These are phyloP conservation scores for Chaetomium strumarium DNA, from an alignment of 2,329 filamentous ascomycete species.

Conservation along the genomic window DNA sequence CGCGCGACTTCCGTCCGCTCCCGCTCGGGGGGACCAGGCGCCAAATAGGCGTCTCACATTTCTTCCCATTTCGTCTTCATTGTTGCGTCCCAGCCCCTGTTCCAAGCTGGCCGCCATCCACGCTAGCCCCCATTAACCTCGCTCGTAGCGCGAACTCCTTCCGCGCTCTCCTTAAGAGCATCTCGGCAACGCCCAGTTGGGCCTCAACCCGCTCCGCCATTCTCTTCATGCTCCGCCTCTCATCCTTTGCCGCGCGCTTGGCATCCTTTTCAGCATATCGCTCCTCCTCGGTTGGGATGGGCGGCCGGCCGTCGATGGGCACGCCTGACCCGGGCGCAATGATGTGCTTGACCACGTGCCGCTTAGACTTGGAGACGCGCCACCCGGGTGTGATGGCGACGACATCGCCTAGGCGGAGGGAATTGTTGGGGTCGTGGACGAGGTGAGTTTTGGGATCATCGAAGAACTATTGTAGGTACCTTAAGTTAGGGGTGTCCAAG, in stretches of 20 bases:
- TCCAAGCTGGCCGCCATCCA: not conserved
- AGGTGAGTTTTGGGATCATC: conserved; percentile 59
- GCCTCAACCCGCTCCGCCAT: conserved; percentile 10
- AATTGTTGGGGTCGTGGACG: conserved; percentile 72
- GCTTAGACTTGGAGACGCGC: conserved; percentile 60
- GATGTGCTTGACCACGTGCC: conserved; percentile 69
- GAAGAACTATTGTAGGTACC: conserved; percentile 48
- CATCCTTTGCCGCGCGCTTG: conserved; percentile 52
- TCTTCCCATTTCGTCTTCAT: not conserved
- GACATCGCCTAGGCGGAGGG: conserved; percentile 67
- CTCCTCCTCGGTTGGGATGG: conserved; percentile 60
- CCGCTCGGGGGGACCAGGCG: not conserved
- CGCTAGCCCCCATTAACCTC: conserved; percentile 9
- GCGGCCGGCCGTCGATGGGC: conserved; percentile 58
- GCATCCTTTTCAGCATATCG: conserved; percentile 48
- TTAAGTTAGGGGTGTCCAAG: not conserved
- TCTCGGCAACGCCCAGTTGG: conserved; percentile 24
- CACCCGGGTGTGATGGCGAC: conserved; percentile 63
- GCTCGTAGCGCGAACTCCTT: conserved; percentile 21
- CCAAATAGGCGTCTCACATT: not conserved
- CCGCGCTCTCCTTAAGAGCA: conserved; percentile 20
- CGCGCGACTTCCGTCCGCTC: not conserved
- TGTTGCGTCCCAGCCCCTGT: not conserved
- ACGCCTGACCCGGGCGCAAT: conserved; percentile 58
- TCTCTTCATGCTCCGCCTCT: conserved; percentile 34